Base-by-base conservation (phyloP, 495 filamentous ascomycete species). In the Filosporella fistucella region DNA sequence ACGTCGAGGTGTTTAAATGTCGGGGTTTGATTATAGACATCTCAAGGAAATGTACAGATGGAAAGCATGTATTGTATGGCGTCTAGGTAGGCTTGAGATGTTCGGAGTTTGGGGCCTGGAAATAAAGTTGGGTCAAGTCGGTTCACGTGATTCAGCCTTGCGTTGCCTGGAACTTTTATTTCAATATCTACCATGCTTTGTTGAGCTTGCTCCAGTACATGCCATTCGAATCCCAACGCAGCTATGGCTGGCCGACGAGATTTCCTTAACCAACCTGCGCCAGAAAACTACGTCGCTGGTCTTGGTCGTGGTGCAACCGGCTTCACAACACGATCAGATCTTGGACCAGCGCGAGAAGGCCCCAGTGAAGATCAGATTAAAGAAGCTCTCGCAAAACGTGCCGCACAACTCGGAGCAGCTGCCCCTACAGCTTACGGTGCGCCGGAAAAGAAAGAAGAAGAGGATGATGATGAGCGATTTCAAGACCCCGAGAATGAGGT, bases 341-440 rank as follows among this genome's bases (percentile, higher is more conserved):
- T 99, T 25, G 93, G 93, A 34, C 94, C 94, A 29, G 94, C 94
- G 42, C 82, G 93, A 52, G 93, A 97, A 75, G 93, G 93, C 11
- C 94, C 93, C 17, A 95, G 87, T 48, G 93, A 96, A 61, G 93
- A 99, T 56, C 90, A 96, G 65, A 96, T 97, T 71, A 96, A 97
- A 64, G 93, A 94, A 58, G 89, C 88, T 36, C 83, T 99, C 56
- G 90, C 90, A 32, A 91, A 95, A 62, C 79, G 93, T 55, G 91
- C 91, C 16, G 86, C 86, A 51, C 78, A 82, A 56, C 78, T 97
- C 2, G 94, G 93, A 24, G 79, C 77, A 47, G 82, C 87, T n/a
- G 78, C 86, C 0, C 82, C 87, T 0, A 85, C 85, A 25, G 84
- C 85, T 13, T 93, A 95, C 57, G 89, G 87, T 4, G 80, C 75